A percentile compares a stretch with the other conserved stretches of the same genome.
Conservation (phyloP, 306 rosid species). For the Acacia melanoxylon region DNA sequence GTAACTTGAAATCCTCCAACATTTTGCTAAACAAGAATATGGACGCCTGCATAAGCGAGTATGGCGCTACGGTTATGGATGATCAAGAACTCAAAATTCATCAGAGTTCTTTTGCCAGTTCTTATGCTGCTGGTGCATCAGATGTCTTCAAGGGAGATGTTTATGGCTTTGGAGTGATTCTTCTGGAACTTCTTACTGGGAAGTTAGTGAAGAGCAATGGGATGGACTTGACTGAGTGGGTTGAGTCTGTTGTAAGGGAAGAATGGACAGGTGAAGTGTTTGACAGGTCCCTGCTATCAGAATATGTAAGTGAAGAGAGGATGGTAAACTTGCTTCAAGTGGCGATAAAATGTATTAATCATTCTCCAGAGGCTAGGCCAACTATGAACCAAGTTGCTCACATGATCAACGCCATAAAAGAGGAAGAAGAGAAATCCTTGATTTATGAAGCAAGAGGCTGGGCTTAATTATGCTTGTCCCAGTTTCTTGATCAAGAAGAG, state of each 20-base stretch:
- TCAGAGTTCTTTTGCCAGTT: conserved; percentile 22
- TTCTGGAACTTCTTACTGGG: conserved; percentile 82
- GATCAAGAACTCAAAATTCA: conserved; percentile 15
- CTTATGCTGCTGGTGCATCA: conserved; percentile 6
- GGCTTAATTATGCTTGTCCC: conserved; percentile 13
- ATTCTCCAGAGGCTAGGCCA: conserved; percentile 61
- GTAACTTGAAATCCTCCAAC: conserved; percentile 79
- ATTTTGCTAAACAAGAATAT: conserved; percentile 64
- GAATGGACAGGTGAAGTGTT: conserved; percentile 93
- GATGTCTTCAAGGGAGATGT: conserved; percentile 54
- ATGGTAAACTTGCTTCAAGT: conserved; percentile 83
- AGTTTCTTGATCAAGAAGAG: background rate
- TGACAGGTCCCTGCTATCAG: conserved; percentile 53
- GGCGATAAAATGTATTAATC: conserved; percentile 66
- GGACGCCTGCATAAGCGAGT: conserved; percentile 79
- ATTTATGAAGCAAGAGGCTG: conserved; percentile 26
- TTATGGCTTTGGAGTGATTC: conserved; percentile 73
- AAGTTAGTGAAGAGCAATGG: conserved; percentile 67
- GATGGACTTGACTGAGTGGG: conserved; percentile 70
- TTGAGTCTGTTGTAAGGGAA: conserved; percentile 66
- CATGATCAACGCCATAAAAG: conserved; percentile 62
- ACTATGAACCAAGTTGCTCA: conserved; percentile 64
- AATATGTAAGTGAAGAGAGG: conserved; percentile 75
- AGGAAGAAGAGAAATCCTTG: conserved; percentile 75
- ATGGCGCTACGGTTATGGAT: conserved; percentile 49